Base-by-base conservation (phyloP, 2,329 filamentous ascomycete species). In the Phaeosphaeria sp. region DNA sequence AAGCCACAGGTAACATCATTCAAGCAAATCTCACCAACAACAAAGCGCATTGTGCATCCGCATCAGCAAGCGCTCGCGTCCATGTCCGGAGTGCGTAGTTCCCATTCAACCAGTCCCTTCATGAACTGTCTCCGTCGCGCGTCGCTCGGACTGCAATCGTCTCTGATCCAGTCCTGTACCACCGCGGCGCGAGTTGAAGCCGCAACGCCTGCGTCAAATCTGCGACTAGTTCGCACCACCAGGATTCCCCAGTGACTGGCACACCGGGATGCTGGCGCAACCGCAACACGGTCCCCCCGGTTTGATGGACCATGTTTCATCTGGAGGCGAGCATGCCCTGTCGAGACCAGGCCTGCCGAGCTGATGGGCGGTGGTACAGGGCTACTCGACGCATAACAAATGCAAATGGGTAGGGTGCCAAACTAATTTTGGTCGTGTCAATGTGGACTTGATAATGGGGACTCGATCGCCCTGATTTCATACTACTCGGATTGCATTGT, bases 251-350 rank as follows among this genome's bases (percentile, higher is more conserved):
- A 49, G 52, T 54, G 30, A 49, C 39, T 42, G 48, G 48, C 57
- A 61, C 62, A 50, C 56, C 54, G 61, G 57, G 57, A 58, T 64
- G 55, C 55, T 36, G 30, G 44, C 55, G 63, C 53, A 56, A 57
- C 22, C 53, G 47, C 51, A 43, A 58, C 61, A 36, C 30, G 30
- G 30, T 7, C 15, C 30, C 30, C 65, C 56, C 50, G 59, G 65
- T 67, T 64, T 69, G 63, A 65, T 64, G 56, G 6, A 65, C 63
- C 63, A 56, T 63, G 68, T 71, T 67, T 71, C 68, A 67, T 50
- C 39, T 54, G 55, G 45, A 51, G 57, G 53, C 68, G 58, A 63
- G 66, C 62, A 59, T 45, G 52, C 60, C 65, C 63, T 69, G 66
- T 64, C 53, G 55, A 58, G 55, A 45, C 48, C 51, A 53, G 44